Evolutionary conservation across 805 yeast genomes (phyloP), one percentile per base, ranked within the genome.

Genomic region (Wickerhamomyces bovis): DNA sequence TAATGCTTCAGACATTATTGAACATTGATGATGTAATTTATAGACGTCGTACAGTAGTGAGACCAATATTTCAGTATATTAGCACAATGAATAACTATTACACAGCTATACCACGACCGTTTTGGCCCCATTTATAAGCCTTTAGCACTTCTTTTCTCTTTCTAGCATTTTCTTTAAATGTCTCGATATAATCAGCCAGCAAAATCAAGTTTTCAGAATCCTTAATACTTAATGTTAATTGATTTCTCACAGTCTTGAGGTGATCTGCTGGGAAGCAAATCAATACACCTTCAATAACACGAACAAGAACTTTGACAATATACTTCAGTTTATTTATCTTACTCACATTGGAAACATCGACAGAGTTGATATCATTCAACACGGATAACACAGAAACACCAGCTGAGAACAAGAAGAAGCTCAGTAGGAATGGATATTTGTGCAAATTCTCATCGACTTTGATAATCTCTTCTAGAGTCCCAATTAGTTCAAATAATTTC

Each of bases 101-200:
- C 6, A 65, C 59, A 6, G 70, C 71, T 26, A 68, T 49, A 6
- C 71, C 72, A 39, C 60, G 57, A 2, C 72, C 72, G n/a, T 63
- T 63, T 12, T 56, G 51, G 20, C 55, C 52, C 72, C 71, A 68
- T 47, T 67, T 58, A 53, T 66, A 67, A 25, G 68, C 58, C 16
- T 57, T 57, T 16, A 68, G 44, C 10, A 66, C 58, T 10, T 65
- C 65, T 33, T 51, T 56, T 23, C 67, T 55, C 39, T 61, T 57
- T 21, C 47, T 42, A 4, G 58, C 50, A 25, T 58, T 60, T 22
- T 44, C 43, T 31, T 46, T 52, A 44, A 55, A 56, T 39, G 44
- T 50, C 6, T 43, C 53, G 33, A 47, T 36, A 38, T 54, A 55
- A 47, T 52, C 61, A 5, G 52, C 42, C 30, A 52, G 44, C 28